These are phyloP conservation scores for Chaetomium fimeti DNA, from an alignment of 495 filamentous ascomycete genomes.

Conservation along the genomic window DNA sequence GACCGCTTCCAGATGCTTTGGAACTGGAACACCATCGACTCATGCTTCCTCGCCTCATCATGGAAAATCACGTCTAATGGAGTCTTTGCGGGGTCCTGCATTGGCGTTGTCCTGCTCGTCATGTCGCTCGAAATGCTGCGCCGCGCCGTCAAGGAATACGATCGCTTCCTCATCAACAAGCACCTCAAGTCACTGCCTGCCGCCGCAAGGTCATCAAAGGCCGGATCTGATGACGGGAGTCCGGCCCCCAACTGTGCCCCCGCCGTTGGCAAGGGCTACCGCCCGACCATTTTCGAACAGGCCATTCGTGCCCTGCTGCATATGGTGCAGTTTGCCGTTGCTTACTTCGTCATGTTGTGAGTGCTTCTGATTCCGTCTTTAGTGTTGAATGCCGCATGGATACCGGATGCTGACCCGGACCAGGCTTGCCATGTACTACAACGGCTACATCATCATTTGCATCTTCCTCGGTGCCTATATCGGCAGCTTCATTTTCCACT, in stretches of 20 bases:
- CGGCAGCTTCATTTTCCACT: constrained; percentile 60
- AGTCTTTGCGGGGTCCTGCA: constrained; percentile 69
- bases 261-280: constrained; percentile 31
- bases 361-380: background rate
- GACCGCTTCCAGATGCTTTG: constrained; percentile 57
- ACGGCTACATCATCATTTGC: constrained; percentile 64
- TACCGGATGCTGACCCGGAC: background rate
- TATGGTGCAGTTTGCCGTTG: constrained; percentile 65
- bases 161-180: constrained; percentile 54
- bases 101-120: constrained; percentile 64
- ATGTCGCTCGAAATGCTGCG: constrained; percentile 63
- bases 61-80: constrained; percentile 64
- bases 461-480: constrained; percentile 65
- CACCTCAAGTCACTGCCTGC: constrained; percentile 21
- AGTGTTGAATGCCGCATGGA: background rate
- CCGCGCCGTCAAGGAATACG: constrained; percentile 58
- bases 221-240: constrained; percentile 6
- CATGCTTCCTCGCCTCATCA: constrained; percentile 64
- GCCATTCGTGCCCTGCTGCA: constrained; percentile 60
- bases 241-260: background rate
- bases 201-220: background rate
- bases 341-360: constrained; percentile 67
- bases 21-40: constrained; percentile 72
- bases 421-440: constrained; percentile 61
- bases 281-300: constrained; percentile 58